Base-by-base conservation (phyloP, 139 green algal species). In the Chlamydomonas sp. region DNA sequence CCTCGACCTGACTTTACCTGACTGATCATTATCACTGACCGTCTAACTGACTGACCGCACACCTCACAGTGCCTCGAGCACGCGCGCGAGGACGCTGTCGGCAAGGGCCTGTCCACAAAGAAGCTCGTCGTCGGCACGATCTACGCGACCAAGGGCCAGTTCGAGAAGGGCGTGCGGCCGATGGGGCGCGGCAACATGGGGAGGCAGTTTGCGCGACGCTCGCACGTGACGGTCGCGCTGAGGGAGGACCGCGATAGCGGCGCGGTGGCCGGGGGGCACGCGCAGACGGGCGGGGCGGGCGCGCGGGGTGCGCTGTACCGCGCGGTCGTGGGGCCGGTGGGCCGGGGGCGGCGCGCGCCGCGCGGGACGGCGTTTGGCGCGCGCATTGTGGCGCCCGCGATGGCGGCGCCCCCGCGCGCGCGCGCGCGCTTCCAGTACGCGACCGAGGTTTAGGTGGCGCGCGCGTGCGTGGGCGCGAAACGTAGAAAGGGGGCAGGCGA, bases 21-120 rank as follows among this genome's bases (percentile, higher is more conserved):
- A n/a, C n/a, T n/a, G n/a, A n/a, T n/a, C n/a, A n/a, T n/a, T n/a
- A n/a, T n/a, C n/a, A n/a, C n/a, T n/a, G n/a, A n/a, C n/a, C n/a
- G n/a, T n/a, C n/a, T n/a, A n/a, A n/a, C n/a, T n/a, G n/a, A n/a
- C n/a, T n/a, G n/a, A n/a, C n/a, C n/a, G n/a, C n/a, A n/a, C n/a
- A n/a, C n/a, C n/a, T n/a, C n/a, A n/a, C 60, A 67, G 60, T 38
- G 28, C 30, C 31, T 67, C 8, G 20, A 67, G 10, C 39, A 67
- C 5, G 60, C 60, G 24, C 10, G 26, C 5, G 60, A 67, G 26
- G 33, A 67, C 47, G 60, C 60, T 37, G 5, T 26, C 6, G 60
- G 5, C 8, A 67, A 67, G 60, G 60, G 60, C 60, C 16, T 67
- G 8, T 28, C 39, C 20, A 31, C 26, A 16, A 26, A n/a, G 8